Evolutionary conservation across 2,329 filamentous ascomycete species (phyloP).

Genomic region (Beauveria sp.): DNA sequence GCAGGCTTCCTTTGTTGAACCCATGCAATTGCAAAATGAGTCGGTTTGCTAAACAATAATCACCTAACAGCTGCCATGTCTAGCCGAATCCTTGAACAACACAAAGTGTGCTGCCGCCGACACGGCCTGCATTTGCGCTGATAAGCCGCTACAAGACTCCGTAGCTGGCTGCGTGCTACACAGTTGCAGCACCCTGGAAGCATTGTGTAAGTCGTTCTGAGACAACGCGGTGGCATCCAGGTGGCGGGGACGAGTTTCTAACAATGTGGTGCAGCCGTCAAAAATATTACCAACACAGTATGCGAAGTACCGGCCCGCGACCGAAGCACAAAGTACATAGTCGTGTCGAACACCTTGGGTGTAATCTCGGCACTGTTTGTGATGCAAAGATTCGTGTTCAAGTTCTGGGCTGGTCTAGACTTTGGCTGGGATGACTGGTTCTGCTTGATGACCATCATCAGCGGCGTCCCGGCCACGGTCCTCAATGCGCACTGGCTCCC

Average conservation of each 20-base stretch:
- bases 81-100: not conserved
- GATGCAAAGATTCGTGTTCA: conserved; percentile 24
- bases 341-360: conserved; percentile 16
- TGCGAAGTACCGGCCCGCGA: conserved; percentile 14
- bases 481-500: conserved; percentile 18
- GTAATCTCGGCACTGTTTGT: conserved; percentile 27
- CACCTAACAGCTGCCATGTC: not conserved
- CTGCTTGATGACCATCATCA: conserved; percentile 15
- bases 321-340: conserved; percentile 13
- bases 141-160: not conserved
- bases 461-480: conserved; percentile 17
- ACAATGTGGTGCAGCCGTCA: not conserved
- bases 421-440: conserved; percentile 26
- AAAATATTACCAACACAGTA: conserved; percentile 14
- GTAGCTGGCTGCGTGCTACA: conserved; percentile 1
- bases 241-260: not conserved
- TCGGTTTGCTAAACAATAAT: not conserved
- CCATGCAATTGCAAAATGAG: not conserved
- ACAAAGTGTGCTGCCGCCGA: not conserved
- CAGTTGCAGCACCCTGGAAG: conserved; percentile 1
- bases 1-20: too few species aligned
- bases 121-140: conserved; percentile 1
- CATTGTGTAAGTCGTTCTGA: not conserved
- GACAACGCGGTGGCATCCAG: not conserved
- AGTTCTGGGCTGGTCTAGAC: conserved; percentile 20